Percentiles rank a stretch among this genome's conserved stretches.
Evolutionary conservation across 192 early-diverging fungal genomes (phyloP).

Genomic region (Coemansia sp.): DNA sequence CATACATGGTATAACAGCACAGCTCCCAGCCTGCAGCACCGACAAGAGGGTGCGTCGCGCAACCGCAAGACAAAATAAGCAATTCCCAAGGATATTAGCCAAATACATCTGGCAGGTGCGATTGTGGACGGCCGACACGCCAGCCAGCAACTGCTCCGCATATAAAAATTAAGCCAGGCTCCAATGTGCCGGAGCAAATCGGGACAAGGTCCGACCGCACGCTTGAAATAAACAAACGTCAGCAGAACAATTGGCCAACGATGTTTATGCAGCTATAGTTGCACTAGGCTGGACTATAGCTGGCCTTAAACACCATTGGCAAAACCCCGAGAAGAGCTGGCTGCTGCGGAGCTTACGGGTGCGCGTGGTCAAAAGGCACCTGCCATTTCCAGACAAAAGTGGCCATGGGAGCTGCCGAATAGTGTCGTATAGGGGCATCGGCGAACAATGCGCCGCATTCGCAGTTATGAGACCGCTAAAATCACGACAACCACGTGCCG

Average conservation of each 20-base stretch:
- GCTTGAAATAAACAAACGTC: neutral
- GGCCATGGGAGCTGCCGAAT: too few species aligned
- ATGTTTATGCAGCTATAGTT: neutral
- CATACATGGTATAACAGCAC: too few species aligned
- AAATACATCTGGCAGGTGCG: neutral
- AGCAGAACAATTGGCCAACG: neutral
- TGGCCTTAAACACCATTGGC: too few species aligned
- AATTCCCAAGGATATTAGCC: neutral
- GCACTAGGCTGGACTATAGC: neutral
- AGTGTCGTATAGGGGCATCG: neutral
- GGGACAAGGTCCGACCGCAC: slow-evolving; percentile 1
- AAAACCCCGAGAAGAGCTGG: too few species aligned
- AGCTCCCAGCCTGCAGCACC: too few species aligned
- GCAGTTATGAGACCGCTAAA: neutral
- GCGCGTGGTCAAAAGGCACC: too few species aligned
- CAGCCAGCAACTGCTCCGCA: neutral
- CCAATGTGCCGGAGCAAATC: neutral
- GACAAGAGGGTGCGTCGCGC: too few species aligned
- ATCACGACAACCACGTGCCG: neutral
- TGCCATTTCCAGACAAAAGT: too few species aligned
- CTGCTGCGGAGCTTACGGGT: too few species aligned
- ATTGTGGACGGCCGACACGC: neutral
- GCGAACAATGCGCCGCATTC: neutral
- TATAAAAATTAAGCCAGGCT: neutral
- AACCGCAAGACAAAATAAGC: neutral